Percentiles rank a stretch among this genome's conserved stretches.
phyloP scores from a whole-genome alignment of 2,329 filamentous ascomycete species.

The Leptographium flavum region DNA sequence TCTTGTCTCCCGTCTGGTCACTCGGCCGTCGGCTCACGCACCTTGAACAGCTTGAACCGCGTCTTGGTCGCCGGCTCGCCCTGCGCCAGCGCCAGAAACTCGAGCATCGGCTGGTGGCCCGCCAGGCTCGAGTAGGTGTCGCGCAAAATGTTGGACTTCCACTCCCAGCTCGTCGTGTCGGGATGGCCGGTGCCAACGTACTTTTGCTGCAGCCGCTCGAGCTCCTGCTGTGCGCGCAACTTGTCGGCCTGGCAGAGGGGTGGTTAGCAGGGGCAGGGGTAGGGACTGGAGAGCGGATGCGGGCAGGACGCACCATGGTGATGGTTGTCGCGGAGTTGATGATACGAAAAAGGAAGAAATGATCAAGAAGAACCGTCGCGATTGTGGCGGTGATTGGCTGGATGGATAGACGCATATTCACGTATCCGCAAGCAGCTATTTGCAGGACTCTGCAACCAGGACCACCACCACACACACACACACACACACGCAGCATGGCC shows the following conservation, averaged over 20 bases:
- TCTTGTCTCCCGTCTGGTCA: not conserved
- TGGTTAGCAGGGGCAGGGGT: not conserved
- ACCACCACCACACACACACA: no score
- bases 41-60: slow-evolving; percentile 65
- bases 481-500: slow-evolving; percentile 1
- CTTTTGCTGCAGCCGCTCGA: slow-evolving; percentile 89
- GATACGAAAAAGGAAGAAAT: not conserved
- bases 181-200: slow-evolving; percentile 93
- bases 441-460: no score
- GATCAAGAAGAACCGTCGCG: not conserved
- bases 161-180: slow-evolving; percentile 95
- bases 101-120: slow-evolving; percentile 75
- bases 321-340: not conserved
- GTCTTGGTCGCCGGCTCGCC: slow-evolving; percentile 74
- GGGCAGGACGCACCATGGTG: not conserved
- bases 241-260: slow-evolving; percentile 65
- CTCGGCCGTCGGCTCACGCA: slow-evolving; percentile 14
- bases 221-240: slow-evolving; percentile 91
- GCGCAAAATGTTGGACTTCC: slow-evolving; percentile 87
- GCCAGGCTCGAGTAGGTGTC: slow-evolving; percentile 83
- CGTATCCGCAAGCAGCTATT: no score
- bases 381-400: no score
- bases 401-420: no score
- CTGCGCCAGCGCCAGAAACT: slow-evolving; percentile 80
- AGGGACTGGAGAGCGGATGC: no score